A percentile compares a stretch with the other conserved stretches of the same genome.
Evolutionary conservation across 129 eudicot genomes (phyloP).

Genomic region (Arctium lappa): DNA sequence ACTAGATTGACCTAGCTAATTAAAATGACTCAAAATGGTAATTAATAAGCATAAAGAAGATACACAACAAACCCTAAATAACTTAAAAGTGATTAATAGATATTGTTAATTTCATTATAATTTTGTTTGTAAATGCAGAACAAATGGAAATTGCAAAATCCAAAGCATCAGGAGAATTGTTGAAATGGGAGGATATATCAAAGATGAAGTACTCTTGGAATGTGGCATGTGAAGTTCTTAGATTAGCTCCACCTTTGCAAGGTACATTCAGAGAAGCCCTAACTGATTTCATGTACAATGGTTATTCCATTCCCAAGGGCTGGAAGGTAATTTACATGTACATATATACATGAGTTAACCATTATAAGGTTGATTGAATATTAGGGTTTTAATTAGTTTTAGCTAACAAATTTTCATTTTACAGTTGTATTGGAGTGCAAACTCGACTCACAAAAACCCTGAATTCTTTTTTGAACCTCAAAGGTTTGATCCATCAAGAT

Average conservation of each 20-base stretch:
- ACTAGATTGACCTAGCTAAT: too few relatives aligned
- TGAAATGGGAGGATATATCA: conserved; percentile 27
- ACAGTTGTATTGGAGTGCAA: conserved; percentile 36
- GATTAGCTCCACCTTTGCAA: conserved; percentile 35
- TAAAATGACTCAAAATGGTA: neutral
- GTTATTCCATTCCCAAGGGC: neutral
- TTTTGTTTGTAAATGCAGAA: conserved; percentile 14
- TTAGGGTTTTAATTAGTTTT: neutral
- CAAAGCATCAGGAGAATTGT: conserved; percentile 26
- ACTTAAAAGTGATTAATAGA: neutral
- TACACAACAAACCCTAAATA: neutral
- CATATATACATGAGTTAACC: neutral
- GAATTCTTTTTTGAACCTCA: conserved; percentile 19
- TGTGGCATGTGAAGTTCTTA: conserved; percentile 39
- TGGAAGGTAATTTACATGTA: conserved; percentile 22
- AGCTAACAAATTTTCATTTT: neutral
- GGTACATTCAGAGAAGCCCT: conserved; percentile 34
- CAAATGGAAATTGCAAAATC: conserved; percentile 35
- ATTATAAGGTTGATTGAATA: neutral
- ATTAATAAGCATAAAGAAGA: neutral
- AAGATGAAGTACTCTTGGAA: conserved; percentile 33
- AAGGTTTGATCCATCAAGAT: conserved; percentile 38
- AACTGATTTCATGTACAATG: conserved; percentile 23
- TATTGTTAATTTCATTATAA: neutral
- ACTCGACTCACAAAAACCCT: conserved; percentile 10